A percentile compares a stretch with the other conserved stretches of the same genome.
These are phyloP conservation scores for Cylindrotheca fusiformis DNA, from an alignment of 108 stramenopile genomes.

Conservation along the genomic window DNA sequence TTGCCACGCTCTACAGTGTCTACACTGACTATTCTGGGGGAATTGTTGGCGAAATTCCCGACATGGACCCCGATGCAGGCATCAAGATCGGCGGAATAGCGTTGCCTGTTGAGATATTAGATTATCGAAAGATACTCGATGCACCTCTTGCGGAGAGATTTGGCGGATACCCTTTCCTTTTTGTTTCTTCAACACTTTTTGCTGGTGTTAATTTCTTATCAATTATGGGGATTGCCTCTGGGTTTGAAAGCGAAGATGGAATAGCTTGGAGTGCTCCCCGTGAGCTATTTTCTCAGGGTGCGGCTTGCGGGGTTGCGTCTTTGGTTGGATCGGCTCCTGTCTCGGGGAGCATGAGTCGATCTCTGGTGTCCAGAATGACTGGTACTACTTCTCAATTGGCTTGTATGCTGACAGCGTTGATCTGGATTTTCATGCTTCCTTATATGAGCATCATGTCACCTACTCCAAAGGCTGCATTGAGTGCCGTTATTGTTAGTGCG, in stretches of 20 bases:
- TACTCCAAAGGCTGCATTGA: conserved; percentile 73
- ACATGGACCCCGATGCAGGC: conserved; percentile 57
- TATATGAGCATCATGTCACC: conserved; percentile 80
- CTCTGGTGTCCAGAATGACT: conserved; percentile 75
- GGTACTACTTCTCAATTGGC: conserved; percentile 72
- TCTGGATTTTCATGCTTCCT: conserved; percentile 77
- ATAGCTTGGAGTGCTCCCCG: conserved; percentile 74
- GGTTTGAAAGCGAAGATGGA: conserved; percentile 74
- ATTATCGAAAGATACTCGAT: conserved; percentile 45
- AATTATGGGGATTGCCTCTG: conserved; percentile 76
- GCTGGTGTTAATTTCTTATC: conserved; percentile 80
- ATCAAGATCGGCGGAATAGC: conserved; percentile 50
- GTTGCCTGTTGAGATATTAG: conserved; percentile 65
- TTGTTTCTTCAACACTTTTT: conserved; percentile 56
- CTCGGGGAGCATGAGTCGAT: conserved; percentile 70
- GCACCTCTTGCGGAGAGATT: conserved; percentile 64
- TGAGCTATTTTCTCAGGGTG: conserved; percentile 78
- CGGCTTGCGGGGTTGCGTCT: conserved; percentile 64
- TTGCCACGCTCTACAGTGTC: conserved; percentile 63
- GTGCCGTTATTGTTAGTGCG: conserved; percentile 80
- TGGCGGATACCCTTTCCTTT: conserved; percentile 51
- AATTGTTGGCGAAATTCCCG: conserved; percentile 81
- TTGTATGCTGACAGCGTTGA: conserved; percentile 65
- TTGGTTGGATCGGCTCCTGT: conserved; percentile 75
- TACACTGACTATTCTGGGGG: conserved; percentile 57